phyloP scores from a whole-genome alignment of 768 basidiomycete species.

The Boletus vermiculosoides region DNA sequence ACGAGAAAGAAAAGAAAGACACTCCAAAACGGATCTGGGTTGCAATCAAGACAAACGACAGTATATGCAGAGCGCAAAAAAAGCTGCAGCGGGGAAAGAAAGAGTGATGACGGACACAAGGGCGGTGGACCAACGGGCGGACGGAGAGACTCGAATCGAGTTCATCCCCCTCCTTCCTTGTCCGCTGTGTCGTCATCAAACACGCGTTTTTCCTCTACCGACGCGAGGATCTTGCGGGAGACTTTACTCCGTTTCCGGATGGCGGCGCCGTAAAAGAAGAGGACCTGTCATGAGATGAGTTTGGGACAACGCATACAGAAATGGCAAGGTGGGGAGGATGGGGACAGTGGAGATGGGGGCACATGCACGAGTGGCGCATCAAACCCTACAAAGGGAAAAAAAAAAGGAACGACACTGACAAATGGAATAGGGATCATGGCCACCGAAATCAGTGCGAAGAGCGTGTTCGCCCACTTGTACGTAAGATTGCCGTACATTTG shows the following conservation, averaged over 20 bases:
- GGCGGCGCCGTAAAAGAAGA: slow-evolving; percentile 31
- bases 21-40: too few species aligned
- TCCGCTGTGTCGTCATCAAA: neutral
- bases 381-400: neutral
- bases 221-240: slow-evolving; percentile 22
- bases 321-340: neutral
- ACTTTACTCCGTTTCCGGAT: slow-evolving; percentile 35
- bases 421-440: slow-evolving; percentile 62
- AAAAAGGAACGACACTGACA: slow-evolving; percentile 33
- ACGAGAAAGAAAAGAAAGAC: too few species aligned
- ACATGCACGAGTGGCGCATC: neutral
- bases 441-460: slow-evolving; percentile 52
- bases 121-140: too few species aligned
- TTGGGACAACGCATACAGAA: too few species aligned
- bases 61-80: too few species aligned
- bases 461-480: slow-evolving; percentile 60
- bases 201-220: slow-evolving; percentile 2
- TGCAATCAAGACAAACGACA: neutral
- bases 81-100: too few species aligned
- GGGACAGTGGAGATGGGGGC: neutral
- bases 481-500: slow-evolving; percentile 56
- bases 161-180: neutral
- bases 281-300: slow-evolving; percentile 19
- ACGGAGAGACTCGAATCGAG: too few species aligned
- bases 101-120: neutral